These are phyloP conservation scores for Trichoderma sp. DNA, from an alignment of 2,329 filamentous ascomycete species.

Conservation along the genomic window DNA sequence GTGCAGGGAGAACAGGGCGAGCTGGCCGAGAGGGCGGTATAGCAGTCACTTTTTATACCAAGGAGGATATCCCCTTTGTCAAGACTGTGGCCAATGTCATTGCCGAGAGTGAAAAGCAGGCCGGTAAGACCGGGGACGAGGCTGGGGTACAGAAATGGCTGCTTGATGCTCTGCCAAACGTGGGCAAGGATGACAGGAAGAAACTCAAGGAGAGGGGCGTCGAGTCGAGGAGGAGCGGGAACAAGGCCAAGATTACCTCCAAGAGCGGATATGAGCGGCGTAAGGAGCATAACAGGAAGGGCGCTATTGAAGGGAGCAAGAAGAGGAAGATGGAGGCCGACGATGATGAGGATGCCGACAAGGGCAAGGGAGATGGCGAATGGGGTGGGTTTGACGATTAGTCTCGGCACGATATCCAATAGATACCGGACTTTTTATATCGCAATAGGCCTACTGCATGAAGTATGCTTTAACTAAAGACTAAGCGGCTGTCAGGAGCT, in stretches of 20 bases:
- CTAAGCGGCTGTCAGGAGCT: too few species aligned
- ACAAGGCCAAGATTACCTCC: constrained; percentile 68
- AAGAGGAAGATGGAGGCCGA: constrained; percentile 43
- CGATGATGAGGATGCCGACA: constrained; percentile 22
- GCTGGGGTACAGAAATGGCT: constrained; percentile 78
- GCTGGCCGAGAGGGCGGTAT: constrained; percentile 85
- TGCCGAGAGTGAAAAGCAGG: constrained; percentile 72
- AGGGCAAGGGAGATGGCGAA: constrained; percentile 31
- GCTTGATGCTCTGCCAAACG: constrained; percentile 77
- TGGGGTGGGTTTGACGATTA: constrained; percentile 51
- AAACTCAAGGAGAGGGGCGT: constrained; percentile 79
- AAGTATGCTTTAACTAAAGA: too few species aligned
- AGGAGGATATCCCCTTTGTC: constrained; percentile 85
- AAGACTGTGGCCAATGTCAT: constrained; percentile 95
- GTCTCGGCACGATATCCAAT: constrained; percentile 16
- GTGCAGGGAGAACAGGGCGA: constrained; percentile 84
- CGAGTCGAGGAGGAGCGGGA: constrained; percentile 57
- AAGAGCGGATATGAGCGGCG: constrained; percentile 73
- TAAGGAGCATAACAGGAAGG: constrained; percentile 63
- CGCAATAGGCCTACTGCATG: too few species aligned
- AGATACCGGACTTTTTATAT: too few species aligned
- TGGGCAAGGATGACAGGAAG: constrained; percentile 80
- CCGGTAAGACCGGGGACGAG: constrained; percentile 49
- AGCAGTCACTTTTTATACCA: constrained; percentile 91
- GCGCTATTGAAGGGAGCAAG: constrained; percentile 61